Conservation (phyloP, 768 basidiomycete genomes). For the Suillus decipiens region DNA sequence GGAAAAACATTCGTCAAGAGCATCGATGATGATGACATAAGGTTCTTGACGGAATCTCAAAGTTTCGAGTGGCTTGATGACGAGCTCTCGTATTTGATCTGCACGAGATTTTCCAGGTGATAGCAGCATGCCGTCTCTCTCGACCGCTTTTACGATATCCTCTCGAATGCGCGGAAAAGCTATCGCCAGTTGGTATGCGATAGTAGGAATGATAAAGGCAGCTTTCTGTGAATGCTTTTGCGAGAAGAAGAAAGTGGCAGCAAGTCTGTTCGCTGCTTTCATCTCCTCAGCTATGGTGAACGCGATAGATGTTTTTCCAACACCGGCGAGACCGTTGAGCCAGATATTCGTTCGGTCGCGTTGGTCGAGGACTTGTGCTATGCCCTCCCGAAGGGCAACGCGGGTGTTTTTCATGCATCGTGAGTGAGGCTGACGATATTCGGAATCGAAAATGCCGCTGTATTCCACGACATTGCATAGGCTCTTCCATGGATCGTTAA, state of each 20-base stretch:
- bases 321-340: not conserved
- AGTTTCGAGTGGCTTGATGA: slow-evolving; percentile 15
- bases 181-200: slow-evolving; percentile 20
- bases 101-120: not conserved
- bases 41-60: slow-evolving; percentile 10
- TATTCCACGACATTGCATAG: not conserved
- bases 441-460: not conserved
- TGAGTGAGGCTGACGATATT: not conserved
- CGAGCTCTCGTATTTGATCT: slow-evolving; percentile 18
- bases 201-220: slow-evolving; percentile 15
- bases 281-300: not conserved
- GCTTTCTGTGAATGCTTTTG: slow-evolving; percentile 10
- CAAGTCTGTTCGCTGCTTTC: slow-evolving; percentile 13
- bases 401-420: not conserved
- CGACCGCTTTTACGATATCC: slow-evolving; percentile 15
- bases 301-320: not conserved
- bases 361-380: not conserved
- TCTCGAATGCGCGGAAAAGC: slow-evolving; percentile 13
- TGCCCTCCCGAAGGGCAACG: not conserved
- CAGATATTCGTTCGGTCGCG: not conserved
- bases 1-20: slow-evolving; percentile 13
- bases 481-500: not conserved
- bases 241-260: slow-evolving; percentile 23
- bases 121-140: slow-evolving; percentile 10
- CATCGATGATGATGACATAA: slow-evolving; percentile 8